Percentiles rank a stretch among this genome's conserved stretches.
Conservation (phyloP, 78 protist species). For the Dictyostelium firmibasis region DNA sequence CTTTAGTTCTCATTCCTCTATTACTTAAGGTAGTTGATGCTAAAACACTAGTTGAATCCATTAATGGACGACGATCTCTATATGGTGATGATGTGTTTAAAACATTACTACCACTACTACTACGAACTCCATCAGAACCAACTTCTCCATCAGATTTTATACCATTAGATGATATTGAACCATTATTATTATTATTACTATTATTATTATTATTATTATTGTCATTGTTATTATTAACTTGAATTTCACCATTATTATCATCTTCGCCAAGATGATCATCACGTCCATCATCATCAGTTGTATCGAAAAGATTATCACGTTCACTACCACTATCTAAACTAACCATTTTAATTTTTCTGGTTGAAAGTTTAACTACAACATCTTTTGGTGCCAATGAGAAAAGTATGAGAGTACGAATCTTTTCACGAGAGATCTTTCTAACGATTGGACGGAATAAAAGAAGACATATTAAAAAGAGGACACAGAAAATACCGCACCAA, state of each 20-base stretch:
- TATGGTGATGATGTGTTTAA: not conserved
- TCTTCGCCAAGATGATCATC: not conserved
- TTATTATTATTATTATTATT: too few relatives aligned
- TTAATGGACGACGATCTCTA: not conserved
- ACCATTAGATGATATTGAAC: not conserved
- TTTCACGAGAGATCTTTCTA: conserved; percentile 22
- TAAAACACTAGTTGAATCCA: not conserved
- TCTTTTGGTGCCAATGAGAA: conserved; percentile 68
- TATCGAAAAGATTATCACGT: conserved; percentile 33
- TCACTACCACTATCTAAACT: conserved; percentile 51
- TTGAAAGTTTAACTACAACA: conserved; percentile 18
- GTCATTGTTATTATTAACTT: not conserved
- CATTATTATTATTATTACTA: not conserved
- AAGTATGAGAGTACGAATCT: conserved; percentile 7
- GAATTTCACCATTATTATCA: not conserved
- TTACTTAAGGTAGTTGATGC: not conserved
- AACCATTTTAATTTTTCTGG: conserved; percentile 1
- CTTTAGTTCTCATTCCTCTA: not conserved
- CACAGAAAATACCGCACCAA: conserved; percentile 25
- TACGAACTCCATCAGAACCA: not conserved
- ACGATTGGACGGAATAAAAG: conserved; percentile 50
- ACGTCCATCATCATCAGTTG: not conserved
- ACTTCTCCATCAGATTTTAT: not conserved
- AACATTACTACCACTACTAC: not conserved
- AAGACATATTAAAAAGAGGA: not conserved